phyloP scores from a whole-genome alignment of 1,139 yeast species.

The Yamadazyma triangularis region DNA sequence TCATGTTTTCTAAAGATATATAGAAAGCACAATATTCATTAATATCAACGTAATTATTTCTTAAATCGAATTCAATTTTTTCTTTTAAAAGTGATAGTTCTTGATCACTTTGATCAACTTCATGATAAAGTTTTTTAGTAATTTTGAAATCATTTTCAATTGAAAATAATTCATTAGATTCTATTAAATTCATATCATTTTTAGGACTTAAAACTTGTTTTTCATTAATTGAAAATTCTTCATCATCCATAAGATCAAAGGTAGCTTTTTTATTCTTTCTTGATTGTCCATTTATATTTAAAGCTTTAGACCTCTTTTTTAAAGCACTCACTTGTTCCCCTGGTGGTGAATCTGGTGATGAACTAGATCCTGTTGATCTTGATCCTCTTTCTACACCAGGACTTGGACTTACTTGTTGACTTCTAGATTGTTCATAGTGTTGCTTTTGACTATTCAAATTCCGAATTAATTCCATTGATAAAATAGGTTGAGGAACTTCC shows the following conservation, averaged over 20 bases:
- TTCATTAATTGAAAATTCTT: slow-evolving; percentile 4
- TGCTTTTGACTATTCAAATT: slow-evolving; percentile 10
- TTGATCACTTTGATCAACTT: slow-evolving; percentile 8
- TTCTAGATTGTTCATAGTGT: slow-evolving; percentile 3
- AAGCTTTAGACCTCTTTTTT: neutral
- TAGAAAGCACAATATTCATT: slow-evolving; percentile 46
- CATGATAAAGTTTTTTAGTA: slow-evolving; percentile 4
- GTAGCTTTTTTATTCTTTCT: slow-evolving; percentile 1
- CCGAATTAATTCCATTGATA: slow-evolving; percentile 11
- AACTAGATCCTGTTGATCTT: neutral
- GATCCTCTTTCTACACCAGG: neutral
- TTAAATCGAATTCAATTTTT: slow-evolving; percentile 38
- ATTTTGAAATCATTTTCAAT: slow-evolving; percentile 11
- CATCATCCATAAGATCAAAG: slow-evolving; percentile 6
- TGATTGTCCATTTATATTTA: neutral
- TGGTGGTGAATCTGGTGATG: too few species aligned
- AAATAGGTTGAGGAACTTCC: slow-evolving; percentile 41
- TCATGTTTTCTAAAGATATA: slow-evolving; percentile 36
- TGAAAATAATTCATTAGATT: slow-evolving; percentile 10
- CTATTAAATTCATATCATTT: slow-evolving; percentile 8
- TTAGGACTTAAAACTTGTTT: slow-evolving; percentile 3
- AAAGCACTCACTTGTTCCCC: neutral
- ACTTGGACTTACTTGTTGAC: neutral
- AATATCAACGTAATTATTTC: slow-evolving; percentile 42
- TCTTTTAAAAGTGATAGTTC: slow-evolving; percentile 34